These are phyloP conservation scores for Dioscorea dumetorum DNA, from an alignment of 106 monocot genomes.

Conservation along the genomic window DNA sequence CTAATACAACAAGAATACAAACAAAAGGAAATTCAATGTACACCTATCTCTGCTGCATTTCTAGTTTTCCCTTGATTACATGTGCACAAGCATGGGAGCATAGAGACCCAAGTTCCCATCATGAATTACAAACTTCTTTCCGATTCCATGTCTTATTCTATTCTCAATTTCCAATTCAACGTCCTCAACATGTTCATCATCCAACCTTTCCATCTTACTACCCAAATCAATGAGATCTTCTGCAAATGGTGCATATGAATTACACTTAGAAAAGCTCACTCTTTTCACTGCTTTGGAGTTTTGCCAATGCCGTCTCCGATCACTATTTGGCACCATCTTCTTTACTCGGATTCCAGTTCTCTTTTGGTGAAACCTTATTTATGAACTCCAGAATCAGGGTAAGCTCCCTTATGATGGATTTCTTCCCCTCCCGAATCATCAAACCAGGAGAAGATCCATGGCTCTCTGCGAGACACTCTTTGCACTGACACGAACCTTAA, in stretches of 20 bases:
- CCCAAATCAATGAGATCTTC: too few relatives aligned
- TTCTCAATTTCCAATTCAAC: slow-evolving; percentile 7
- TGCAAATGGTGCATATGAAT: too few relatives aligned
- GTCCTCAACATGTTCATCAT: background rate
- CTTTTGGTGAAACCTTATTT: too few relatives aligned
- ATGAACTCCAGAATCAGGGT: slow-evolving; percentile 28
- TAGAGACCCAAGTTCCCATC: slow-evolving; percentile 16
- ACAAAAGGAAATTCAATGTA: too few relatives aligned
- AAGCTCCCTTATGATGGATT: slow-evolving; percentile 48
- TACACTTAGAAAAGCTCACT: too few relatives aligned
- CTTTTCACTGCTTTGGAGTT: too few relatives aligned
- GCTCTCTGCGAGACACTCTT: slow-evolving; percentile 21
- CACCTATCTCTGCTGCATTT: too few relatives aligned
- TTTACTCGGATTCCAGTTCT: too few relatives aligned
- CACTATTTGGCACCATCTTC: too few relatives aligned
- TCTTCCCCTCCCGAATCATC: slow-evolving; percentile 71
- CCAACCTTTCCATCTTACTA: background rate
- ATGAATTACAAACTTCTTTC: background rate
- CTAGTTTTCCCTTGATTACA: slow-evolving; percentile 24
- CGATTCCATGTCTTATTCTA: slow-evolving; percentile 1
- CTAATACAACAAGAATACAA: too few relatives aligned
- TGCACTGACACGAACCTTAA: slow-evolving; percentile 3
- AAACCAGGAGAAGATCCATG: slow-evolving; percentile 62
- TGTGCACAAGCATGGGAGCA: slow-evolving; percentile 39
- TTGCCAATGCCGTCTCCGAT: too few relatives aligned